Evolutionary conservation across 345 rosid genomes (phyloP).

Genomic region (Pugionium cornutum): DNA sequence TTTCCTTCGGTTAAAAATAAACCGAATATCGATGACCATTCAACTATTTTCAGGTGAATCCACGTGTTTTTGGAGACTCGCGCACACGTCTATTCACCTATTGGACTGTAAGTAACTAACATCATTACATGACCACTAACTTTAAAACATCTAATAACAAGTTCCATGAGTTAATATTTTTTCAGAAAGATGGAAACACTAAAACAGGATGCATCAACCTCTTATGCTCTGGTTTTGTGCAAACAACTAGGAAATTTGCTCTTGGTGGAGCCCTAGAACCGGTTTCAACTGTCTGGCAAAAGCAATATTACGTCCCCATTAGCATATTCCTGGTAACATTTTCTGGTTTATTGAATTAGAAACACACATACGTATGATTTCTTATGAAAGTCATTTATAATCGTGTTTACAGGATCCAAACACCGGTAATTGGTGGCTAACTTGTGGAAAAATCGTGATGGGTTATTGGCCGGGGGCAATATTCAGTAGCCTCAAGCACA

Average conservation of each 20-base stretch:
- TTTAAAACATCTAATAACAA: neutral
- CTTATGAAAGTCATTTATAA: neutral
- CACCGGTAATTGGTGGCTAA: conserved; percentile 55
- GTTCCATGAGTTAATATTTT: neutral
- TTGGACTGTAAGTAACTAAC: conserved; percentile 45
- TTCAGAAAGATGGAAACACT: conserved; percentile 39
- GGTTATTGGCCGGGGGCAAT: conserved; percentile 56
- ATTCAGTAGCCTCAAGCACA: conserved; percentile 34
- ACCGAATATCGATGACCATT: neutral
- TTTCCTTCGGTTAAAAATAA: no score
- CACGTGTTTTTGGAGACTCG: conserved; percentile 33
- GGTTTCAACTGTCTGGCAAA: neutral
- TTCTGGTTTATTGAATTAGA: neutral
- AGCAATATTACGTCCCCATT: conserved; percentile 33
- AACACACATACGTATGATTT: no score
- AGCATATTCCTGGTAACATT: conserved; percentile 41
- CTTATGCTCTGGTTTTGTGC: conserved; percentile 55
- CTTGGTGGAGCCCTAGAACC: conserved; percentile 42
- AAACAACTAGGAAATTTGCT: conserved; percentile 32
- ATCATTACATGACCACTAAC: neutral
- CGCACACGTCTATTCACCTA: conserved; percentile 36
- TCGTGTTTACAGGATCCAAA: conserved; percentile 44
- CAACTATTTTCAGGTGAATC: conserved; percentile 38
- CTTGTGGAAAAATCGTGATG: neutral
- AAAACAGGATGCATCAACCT: conserved; percentile 49